Evolutionary conservation across 2,329 filamentous ascomycete genomes (phyloP).

Genomic region (Pseudopyricularia javanii): DNA sequence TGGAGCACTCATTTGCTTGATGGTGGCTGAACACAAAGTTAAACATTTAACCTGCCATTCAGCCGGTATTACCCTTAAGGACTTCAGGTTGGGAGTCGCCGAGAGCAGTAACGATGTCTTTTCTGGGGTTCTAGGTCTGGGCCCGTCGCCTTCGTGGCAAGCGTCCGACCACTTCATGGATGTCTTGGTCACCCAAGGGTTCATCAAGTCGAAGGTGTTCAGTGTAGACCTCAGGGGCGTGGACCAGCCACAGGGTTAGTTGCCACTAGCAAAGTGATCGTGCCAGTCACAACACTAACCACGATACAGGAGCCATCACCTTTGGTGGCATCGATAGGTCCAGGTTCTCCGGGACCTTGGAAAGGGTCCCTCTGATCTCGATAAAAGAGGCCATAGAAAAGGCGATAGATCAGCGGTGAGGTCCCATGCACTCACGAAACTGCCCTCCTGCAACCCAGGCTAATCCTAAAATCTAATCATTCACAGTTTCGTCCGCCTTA

Average conservation of each 20-base stretch:
- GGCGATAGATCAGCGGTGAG: neutral
- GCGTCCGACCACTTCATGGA: neutral
- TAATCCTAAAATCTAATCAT: neutral
- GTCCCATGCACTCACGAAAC: neutral
- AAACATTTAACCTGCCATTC: neutral
- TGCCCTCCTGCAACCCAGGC: neutral
- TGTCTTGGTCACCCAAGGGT: neutral
- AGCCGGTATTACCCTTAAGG: neutral
- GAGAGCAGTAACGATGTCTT: neutral
- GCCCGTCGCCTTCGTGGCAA: neutral
- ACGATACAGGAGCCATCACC: conserved; percentile 17
- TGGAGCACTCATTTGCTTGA: neutral
- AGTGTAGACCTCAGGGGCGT: conserved; percentile 54
- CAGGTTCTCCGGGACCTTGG: conserved; percentile 25
- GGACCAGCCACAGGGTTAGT: conserved; percentile 36
- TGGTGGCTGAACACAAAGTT: neutral
- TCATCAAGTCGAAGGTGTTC: conserved; percentile 24
- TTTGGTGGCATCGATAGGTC: conserved; percentile 34
- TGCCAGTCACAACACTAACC: conserved; percentile 28
- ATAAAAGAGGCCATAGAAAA: conserved; percentile 7
- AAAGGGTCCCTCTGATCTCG: conserved; percentile 14
- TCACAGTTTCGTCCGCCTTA: neutral
- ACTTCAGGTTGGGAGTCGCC: conserved; percentile 41
- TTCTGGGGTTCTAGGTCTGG: neutral
- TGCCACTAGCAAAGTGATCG: conserved; percentile 34